These are phyloP conservation scores for Blumeria hordei DNA, from an alignment of 2,329 filamentous ascomycete genomes.

Conservation along the genomic window DNA sequence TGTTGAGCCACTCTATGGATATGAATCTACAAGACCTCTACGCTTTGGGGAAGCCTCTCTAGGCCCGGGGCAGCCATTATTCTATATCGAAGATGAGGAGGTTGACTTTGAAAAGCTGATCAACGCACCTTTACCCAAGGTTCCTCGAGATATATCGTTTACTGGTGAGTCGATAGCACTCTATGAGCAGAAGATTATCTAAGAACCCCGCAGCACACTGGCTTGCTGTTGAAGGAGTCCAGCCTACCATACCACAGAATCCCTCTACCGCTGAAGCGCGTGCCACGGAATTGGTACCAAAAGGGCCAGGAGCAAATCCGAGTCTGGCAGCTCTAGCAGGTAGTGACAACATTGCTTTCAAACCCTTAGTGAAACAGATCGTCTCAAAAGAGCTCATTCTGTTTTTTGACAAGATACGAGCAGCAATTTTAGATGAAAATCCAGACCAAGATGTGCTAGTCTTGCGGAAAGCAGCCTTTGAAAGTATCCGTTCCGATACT, in stretches of 20 bases:
- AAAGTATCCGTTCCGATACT: constrained; percentile 68
- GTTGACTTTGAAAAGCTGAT: constrained; percentile 98
- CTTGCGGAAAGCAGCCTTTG: constrained; percentile 62
- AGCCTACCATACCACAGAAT: constrained; percentile 90
- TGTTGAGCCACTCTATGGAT: constrained; percentile 87
- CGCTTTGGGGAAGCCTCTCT: constrained; percentile 84
- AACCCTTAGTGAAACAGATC: constrained; percentile 84
- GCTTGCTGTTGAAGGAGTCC: constrained; percentile 91
- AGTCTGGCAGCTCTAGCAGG: constrained; percentile 64
- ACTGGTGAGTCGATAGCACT: constrained; percentile 34
- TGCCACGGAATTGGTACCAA: constrained; percentile 66
- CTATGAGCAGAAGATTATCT: not conserved
- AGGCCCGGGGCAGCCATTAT: constrained; percentile 79
- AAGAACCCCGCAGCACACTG: constrained; percentile 46
- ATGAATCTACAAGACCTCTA: constrained; percentile 73
- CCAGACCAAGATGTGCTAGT: constrained; percentile 51
- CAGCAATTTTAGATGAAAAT: constrained; percentile 66
- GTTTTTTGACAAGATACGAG: constrained; percentile 89
- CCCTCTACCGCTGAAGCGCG: constrained; percentile 67
- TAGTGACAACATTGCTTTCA: constrained; percentile 60
- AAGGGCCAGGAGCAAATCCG: constrained; percentile 70
- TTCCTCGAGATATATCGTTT: constrained; percentile 77
- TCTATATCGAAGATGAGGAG: constrained; percentile 96
- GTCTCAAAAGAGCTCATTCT: constrained; percentile 88
- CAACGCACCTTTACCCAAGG: constrained; percentile 83